phyloP scores from a whole-genome alignment of 345 rosid genomes.

The Erucastrum elatum region DNA sequence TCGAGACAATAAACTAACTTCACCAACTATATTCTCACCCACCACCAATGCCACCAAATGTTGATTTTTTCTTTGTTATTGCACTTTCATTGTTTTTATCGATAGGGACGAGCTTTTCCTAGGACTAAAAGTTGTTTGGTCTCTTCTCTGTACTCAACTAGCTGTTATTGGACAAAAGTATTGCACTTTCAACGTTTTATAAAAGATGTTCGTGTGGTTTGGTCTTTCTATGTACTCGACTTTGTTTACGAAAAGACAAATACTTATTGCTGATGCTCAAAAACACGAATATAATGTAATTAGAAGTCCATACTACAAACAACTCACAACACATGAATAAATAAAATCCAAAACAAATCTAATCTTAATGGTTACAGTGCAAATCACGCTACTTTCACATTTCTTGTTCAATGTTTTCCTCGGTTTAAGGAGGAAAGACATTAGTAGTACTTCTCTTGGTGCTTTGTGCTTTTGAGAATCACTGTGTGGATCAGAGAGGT shows the following conservation, averaged over 20 bases:
- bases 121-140: slow-evolving; percentile 8
- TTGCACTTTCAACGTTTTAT: not conserved
- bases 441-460: slow-evolving; percentile 2
- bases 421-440: not conserved
- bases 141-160: not conserved
- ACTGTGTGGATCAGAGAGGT: slow-evolving; percentile 25
- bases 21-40: slow-evolving; percentile 12
- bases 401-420: not conserved
- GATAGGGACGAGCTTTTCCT: not conserved
- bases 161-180: not conserved
- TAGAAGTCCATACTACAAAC: slow-evolving; percentile 1
- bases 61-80: not conserved
- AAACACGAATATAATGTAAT: not conserved
- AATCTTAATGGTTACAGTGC: slow-evolving; percentile 30
- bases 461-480: slow-evolving; percentile 30
- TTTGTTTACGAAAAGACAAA: no score
- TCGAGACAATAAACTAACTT: slow-evolving; percentile 6
- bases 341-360: slow-evolving; percentile 21
- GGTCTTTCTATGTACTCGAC: no score
- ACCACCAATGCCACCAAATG: not conserved
- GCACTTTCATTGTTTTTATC: not conserved
- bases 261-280: not conserved
- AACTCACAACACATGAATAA: slow-evolving; percentile 31
- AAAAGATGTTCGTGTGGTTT: no score
- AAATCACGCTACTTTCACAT: slow-evolving; percentile 9